Percentiles rank a stretch among this genome's conserved stretches.
phyloP scores from a whole-genome alignment of 2,329 filamentous ascomycete genomes.

The Magnaporthiopsis poae region DNA sequence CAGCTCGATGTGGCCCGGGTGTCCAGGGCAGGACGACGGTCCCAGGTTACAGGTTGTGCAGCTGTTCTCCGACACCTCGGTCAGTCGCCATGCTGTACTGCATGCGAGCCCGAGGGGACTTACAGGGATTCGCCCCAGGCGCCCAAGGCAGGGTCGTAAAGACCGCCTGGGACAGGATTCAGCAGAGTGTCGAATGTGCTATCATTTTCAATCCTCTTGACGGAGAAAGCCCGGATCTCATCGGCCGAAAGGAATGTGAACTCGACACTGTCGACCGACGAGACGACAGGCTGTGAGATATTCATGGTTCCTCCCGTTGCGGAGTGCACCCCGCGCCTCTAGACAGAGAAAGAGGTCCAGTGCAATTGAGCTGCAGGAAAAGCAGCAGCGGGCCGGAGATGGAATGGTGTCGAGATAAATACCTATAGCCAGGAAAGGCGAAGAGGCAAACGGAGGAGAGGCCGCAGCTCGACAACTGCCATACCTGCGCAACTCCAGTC shows the following conservation, averaged over 20 bases:
- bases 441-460: not conserved
- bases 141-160: conserved; percentile 86
- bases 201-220: conserved; percentile 86
- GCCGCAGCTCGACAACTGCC: not conserved
- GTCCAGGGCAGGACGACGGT: conserved; percentile 74
- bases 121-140: conserved; percentile 80
- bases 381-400: not conserved
- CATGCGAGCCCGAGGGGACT: conserved; percentile 22
- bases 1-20: conserved; percentile 89
- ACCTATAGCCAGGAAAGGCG: not conserved
- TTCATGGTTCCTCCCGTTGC: conserved; percentile 40
- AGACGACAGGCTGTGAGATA: conserved; percentile 71
- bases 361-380: not conserved
- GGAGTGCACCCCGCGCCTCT: not conserved
- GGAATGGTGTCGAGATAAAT: not conserved
- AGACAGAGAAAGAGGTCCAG: not conserved
- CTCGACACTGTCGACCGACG: conserved; percentile 75
- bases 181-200: conserved; percentile 88
- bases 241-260: conserved; percentile 74
- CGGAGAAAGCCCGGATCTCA: conserved; percentile 82
- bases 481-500: not conserved
- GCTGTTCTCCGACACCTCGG: conserved; percentile 32
- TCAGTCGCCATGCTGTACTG: not conserved
- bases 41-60: conserved; percentile 88
- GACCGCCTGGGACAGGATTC: conserved; percentile 78